A percentile compares a stretch with the other conserved stretches of the same genome.
These are phyloP conservation scores for Suillus brevipes DNA, from an alignment of 768 basidiomycete species.

Conservation along the genomic window DNA sequence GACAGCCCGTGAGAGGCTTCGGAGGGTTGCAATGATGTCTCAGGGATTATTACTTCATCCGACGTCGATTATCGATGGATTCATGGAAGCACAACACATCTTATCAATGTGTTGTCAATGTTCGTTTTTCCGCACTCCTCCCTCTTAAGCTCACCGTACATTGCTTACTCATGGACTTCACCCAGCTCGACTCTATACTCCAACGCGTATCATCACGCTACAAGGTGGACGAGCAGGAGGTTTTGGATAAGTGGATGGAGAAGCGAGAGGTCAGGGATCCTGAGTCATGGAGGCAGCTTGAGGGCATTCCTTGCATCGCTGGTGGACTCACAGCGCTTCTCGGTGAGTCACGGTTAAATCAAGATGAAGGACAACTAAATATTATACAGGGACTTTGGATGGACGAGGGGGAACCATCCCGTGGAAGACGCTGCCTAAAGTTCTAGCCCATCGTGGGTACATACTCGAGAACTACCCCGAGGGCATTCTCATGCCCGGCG, in stretches of 20 bases:
- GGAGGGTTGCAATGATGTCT: too few species aligned
- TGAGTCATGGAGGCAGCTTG: not conserved
- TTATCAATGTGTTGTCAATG: too few species aligned
- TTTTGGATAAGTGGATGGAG: not conserved
- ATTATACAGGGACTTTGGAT: not conserved
- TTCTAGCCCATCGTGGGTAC: constrained; percentile 2
- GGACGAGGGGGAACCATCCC: not conserved
- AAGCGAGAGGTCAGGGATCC: not conserved
- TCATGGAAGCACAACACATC: too few species aligned
- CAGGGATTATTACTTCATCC: too few species aligned
- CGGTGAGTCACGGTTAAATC: not conserved
- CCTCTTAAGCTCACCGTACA: not conserved
- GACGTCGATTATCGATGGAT: too few species aligned
- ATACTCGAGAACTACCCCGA: not conserved
- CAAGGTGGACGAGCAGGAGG: not conserved
- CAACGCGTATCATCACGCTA: not conserved
- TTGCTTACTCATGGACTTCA: not conserved
- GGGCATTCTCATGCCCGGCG: not conserved
- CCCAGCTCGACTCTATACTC: not conserved
- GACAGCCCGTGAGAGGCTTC: not conserved
- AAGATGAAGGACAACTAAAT: not conserved
- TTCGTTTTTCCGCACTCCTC: not conserved
- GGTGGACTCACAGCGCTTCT: not conserved
- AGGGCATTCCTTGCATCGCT: not conserved
- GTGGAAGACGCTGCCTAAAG: not conserved